Evolutionary conservation across 1,284 basidiomycete species (phyloP).

Genomic region (Xerocomus minutiporus): DNA sequence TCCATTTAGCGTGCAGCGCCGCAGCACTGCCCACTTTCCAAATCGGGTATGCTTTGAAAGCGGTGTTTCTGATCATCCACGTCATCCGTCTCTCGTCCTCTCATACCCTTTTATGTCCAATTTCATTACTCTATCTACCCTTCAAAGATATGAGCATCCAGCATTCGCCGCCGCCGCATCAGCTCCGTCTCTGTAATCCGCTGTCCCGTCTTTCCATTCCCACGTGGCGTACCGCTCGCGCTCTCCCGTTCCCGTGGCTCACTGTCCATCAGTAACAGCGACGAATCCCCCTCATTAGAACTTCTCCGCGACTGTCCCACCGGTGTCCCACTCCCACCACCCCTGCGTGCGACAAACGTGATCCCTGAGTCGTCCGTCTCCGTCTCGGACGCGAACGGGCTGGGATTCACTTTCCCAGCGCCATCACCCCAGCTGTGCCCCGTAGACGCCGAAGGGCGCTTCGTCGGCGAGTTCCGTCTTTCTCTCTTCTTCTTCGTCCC

Average conservation of each 20-base stretch:
- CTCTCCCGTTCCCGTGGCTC: conserved; percentile 26
- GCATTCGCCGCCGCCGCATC: conserved; percentile 67
- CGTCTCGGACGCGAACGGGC: conserved; percentile 43
- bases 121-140: conserved; percentile 3
- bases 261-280: conserved; percentile 5
- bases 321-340: conserved; percentile 27
- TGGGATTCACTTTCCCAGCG: conserved; percentile 17
- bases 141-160: conserved; percentile 57
- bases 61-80: conserved; percentile 16
- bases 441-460: conserved; percentile 8
- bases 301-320: conserved; percentile 13
- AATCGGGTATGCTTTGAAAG: conserved; percentile 14
- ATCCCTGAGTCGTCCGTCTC: conserved; percentile 66
- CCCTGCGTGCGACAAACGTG: conserved; percentile 63
- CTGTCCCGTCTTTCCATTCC: conserved; percentile 50
- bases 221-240: conserved; percentile 29
- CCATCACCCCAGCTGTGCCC: conserved; percentile 5
- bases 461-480: conserved; percentile 22
- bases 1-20: conserved; percentile 33
- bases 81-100: conserved; percentile 6
- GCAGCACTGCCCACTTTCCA: conserved; percentile 31
- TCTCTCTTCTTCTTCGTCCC: conserved; percentile 18
- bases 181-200: conserved; percentile 75
- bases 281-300: conserved; percentile 21
- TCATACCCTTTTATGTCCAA: neutral